Conservation (phyloP, 371 early-diverging fungal species). For the Mortierella sp. region DNA sequence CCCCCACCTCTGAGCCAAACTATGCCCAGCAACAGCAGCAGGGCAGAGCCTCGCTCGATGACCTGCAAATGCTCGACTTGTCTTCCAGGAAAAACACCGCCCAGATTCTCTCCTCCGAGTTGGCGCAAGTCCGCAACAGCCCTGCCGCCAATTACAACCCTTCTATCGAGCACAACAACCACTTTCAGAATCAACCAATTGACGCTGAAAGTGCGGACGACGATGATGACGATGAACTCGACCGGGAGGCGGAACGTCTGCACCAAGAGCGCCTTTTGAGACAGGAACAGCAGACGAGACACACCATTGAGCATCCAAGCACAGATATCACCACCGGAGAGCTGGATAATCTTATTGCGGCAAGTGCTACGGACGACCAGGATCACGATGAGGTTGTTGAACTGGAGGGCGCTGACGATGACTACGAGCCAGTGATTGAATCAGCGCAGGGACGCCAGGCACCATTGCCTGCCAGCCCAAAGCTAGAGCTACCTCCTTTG, state of each 20-base stretch:
- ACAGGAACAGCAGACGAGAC: constrained; percentile 26
- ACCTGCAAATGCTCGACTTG: constrained; percentile 36
- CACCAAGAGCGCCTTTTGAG: constrained; percentile 36
- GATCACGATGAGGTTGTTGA: constrained; percentile 23
- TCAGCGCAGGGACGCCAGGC: constrained; percentile 3
- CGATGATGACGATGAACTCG: constrained; percentile 7
- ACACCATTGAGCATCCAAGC: constrained; percentile 14
- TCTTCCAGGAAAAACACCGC: constrained; percentile 11
- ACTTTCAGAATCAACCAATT: not conserved
- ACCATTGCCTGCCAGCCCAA: constrained; percentile 3
- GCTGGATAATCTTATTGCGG: constrained; percentile 35
- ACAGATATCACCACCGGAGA: constrained; percentile 32
- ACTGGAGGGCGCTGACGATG: constrained; percentile 26
- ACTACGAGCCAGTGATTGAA: constrained; percentile 10
- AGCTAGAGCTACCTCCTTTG: constrained; percentile 32
- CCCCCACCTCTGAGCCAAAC: not conserved
- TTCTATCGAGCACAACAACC: constrained; percentile 4
- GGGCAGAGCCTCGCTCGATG: constrained; percentile 20
- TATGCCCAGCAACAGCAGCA: not conserved
- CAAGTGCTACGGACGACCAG: constrained; percentile 32
- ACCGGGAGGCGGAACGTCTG: constrained; percentile 18
- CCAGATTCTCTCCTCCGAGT: too few relatives aligned
- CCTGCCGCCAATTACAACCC: not conserved
- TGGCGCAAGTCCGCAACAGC: not conserved
- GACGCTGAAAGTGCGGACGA: constrained; percentile 6